Base-by-base conservation (phyloP, 176 grass and related monocot species). In the Phoenix dactylifera region DNA sequence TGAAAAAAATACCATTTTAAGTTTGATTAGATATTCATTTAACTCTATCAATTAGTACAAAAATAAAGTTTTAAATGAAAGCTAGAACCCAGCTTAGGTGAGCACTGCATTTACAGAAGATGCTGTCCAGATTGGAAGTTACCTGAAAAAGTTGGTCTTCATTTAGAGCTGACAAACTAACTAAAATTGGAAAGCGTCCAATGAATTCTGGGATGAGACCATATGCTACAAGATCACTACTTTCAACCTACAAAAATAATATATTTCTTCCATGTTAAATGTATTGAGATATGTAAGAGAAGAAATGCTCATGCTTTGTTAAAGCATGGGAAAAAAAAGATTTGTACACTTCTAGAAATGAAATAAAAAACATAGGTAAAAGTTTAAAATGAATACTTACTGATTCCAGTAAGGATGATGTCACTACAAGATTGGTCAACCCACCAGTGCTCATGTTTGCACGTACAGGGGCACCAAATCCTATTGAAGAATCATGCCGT, bases 91-190 rank as follows among this genome's bases (percentile, higher is more conserved):
- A 44, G 35, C 35, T 44, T 44, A 9, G 1, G 35, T 2, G 1
- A 44, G 35, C 7, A 44, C 7, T 44, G 35, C 7, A 44, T 44
- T 44, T 44, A 14, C 1, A 44, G 9, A 10, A 44, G 9, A 44
- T 10, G 35, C 35, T 44, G 10, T 44, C 35, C 35, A 44, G 35
- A 44, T 44, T 44, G 35, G 23, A 26, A 56, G 54, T 63, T 83
- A 98, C 93, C 93, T 92, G 87, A 80, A 98, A 82, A 64, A 98
- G 87, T 26, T 98, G 93, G 72, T 83, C 87, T 86, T 92, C 93
- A 59, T 98, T 69, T 50, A 98, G 69, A 68, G 84, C 78, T 69
- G 85, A 71, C 70, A 98, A 78, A 80, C 70, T 88, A 67, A 92
- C 84, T 73, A 98, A 24, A 77, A 98, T 76, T 50, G 93, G 87